Evolutionary conservation across 306 rosid species (phyloP).

Genomic region (Adenanthera pavonina): DNA sequence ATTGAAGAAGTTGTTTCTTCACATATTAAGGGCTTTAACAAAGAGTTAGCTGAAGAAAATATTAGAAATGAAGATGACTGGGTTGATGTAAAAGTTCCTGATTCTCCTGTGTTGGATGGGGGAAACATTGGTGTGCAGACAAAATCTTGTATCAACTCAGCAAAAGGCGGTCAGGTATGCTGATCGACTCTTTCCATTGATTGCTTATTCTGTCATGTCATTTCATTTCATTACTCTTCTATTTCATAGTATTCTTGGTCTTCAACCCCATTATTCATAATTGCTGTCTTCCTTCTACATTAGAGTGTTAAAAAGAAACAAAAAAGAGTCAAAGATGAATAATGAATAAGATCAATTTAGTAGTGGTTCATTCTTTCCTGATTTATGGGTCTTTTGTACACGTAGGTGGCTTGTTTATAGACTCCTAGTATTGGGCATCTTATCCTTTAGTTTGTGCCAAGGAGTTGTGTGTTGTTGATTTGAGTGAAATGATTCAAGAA

Average conservation of each 20-base stretch:
- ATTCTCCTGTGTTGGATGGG: slow-evolving; percentile 34
- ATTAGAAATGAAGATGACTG: slow-evolving; percentile 75
- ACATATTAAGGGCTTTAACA: slow-evolving; percentile 39
- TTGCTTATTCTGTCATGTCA: slow-evolving; percentile 7
- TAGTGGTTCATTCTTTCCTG: slow-evolving; percentile 22
- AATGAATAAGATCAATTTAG: background rate
- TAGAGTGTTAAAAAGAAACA: background rate
- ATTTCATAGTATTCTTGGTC: background rate
- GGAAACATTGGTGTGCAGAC: slow-evolving; percentile 26
- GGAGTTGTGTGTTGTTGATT: background rate
- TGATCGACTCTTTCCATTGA: slow-evolving; percentile 10
- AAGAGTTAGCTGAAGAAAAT: slow-evolving; percentile 40
- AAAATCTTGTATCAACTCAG: slow-evolving; percentile 34
- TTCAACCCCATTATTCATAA: background rate
- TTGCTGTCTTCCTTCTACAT: background rate
- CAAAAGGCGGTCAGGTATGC: slow-evolving; percentile 55
- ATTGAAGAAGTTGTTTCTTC: slow-evolving; percentile 42
- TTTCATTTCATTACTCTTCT: background rate
- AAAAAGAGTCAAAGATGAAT: background rate
- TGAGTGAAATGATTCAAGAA: background rate
- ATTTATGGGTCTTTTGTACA: slow-evolving; percentile 19
- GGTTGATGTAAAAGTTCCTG: slow-evolving; percentile 73
- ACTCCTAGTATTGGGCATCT: background rate
- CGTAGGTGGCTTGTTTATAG: background rate
- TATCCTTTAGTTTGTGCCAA: background rate